phyloP scores from a whole-genome alignment of 257 asterid genomes.

The Ophiorrhiza pumila region DNA sequence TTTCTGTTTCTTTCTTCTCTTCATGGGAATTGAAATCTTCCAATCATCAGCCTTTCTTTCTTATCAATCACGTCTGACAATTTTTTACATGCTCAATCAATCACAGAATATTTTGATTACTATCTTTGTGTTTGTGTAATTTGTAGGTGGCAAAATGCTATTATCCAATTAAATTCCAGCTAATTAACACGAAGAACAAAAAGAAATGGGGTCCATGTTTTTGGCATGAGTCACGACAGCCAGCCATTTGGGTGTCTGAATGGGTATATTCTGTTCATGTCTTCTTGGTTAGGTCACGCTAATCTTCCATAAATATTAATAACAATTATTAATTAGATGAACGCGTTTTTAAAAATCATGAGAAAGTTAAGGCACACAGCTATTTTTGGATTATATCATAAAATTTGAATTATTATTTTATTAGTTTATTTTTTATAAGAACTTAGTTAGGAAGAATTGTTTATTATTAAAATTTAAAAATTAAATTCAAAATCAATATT shows the following conservation, averaged over 20 bases:
- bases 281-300: no score
- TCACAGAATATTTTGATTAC: background rate
- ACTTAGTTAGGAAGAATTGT: no score
- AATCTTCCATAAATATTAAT: no score
- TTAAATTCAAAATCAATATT: no score
- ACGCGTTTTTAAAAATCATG: no score
- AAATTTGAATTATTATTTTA: no score
- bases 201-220: background rate
- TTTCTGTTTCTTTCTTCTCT: background rate
- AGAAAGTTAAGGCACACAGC: no score
- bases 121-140: background rate
- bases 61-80: conserved; percentile 2
- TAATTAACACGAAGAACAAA: background rate
- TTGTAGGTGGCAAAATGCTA: conserved; percentile 3
- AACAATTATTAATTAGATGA: no score
- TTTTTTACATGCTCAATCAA: background rate
- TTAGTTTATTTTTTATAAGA: no score
- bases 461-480: no score
- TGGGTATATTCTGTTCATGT: background rate
- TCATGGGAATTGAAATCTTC: conserved; percentile 17
- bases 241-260: background rate
- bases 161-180: background rate
- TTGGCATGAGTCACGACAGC: background rate
- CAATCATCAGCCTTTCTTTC: conserved; percentile 5
- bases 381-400: no score